These are phyloP conservation scores for Flaveria linearis DNA, from an alignment of 129 eudicot genomes.

Conservation along the genomic window DNA sequence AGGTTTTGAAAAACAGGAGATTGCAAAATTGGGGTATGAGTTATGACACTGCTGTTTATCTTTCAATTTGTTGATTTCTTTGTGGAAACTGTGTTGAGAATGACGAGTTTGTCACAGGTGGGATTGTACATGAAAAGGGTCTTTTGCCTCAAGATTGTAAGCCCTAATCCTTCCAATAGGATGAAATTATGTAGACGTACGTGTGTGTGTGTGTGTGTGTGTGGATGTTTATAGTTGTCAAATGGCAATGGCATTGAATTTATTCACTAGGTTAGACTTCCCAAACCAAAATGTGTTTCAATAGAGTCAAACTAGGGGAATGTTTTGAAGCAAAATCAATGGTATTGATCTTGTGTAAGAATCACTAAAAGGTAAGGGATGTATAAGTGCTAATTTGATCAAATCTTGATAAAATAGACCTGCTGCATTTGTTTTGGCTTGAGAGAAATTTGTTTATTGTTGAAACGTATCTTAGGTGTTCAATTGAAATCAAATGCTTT, in stretches of 20 bases:
- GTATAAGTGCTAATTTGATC: neutral
- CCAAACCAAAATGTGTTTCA: neutral
- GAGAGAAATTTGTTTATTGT: neutral
- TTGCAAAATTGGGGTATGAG: constrained; percentile 88
- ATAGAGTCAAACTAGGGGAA: neutral
- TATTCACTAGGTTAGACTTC: neutral
- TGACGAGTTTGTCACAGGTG: constrained; percentile 48
- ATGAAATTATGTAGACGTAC: neutral
- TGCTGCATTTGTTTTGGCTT: neutral
- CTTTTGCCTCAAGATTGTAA: constrained; percentile 84
- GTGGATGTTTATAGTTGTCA: neutral
- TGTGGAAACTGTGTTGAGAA: neutral
- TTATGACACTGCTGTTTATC: neutral
- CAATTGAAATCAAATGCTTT: neutral
- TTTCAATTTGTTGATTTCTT: neutral
- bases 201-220: neutral
- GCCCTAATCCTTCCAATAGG: constrained; percentile 17
- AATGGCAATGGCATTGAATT: neutral
- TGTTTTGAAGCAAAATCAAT: neutral
- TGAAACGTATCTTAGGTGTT: neutral
- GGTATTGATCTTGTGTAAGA: neutral
- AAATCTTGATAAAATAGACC: neutral
- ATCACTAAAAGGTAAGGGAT: neutral
- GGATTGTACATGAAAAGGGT: constrained; percentile 93
- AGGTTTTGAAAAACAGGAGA: constrained; percentile 77